A percentile compares a stretch with the other conserved stretches of the same genome.
Conservation (phyloP, 148 eudicot genomes). For the Dysphania ambrosioides region DNA sequence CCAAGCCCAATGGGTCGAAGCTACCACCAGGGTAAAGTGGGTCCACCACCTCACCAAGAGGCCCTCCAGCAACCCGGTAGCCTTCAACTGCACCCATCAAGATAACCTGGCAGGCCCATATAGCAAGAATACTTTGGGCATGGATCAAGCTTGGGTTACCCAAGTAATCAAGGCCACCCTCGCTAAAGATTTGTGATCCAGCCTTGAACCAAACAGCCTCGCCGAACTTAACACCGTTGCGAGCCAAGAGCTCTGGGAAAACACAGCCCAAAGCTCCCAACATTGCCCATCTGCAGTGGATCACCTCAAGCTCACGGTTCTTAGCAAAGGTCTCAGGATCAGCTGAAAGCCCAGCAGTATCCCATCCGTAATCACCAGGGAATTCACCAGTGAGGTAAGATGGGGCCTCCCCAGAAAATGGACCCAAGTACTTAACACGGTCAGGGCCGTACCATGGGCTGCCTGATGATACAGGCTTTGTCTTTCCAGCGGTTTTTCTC, state of each 20-base stretch:
- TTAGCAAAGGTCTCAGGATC: constrained; percentile 46
- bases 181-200: constrained; percentile 42
- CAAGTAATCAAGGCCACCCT: constrained; percentile 44
- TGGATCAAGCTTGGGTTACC: constrained; percentile 45
- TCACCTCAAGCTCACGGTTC: constrained; percentile 44
- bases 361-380: constrained; percentile 48
- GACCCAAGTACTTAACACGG: constrained; percentile 47
- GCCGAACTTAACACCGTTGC: constrained; percentile 45
- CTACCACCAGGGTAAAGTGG: constrained; percentile 45
- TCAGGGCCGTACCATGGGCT: constrained; percentile 51
- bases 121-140: constrained; percentile 45
- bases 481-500: constrained; percentile 34
- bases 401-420: constrained; percentile 45
- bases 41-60: constrained; percentile 42
- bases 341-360: constrained; percentile 44
- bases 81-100: constrained; percentile 48
- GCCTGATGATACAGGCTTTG: constrained; percentile 28
- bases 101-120: constrained; percentile 44
- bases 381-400: constrained; percentile 43
- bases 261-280: constrained; percentile 41
- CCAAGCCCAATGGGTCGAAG: constrained; percentile 45
- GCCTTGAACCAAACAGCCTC: constrained; percentile 50
- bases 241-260: constrained; percentile 42
- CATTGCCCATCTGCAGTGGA: constrained; percentile 47
- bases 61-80: constrained; percentile 46